Evolutionary conservation across 192 early-diverging fungal species (phyloP).

Genomic region (Helicostylum pulchrum): DNA sequence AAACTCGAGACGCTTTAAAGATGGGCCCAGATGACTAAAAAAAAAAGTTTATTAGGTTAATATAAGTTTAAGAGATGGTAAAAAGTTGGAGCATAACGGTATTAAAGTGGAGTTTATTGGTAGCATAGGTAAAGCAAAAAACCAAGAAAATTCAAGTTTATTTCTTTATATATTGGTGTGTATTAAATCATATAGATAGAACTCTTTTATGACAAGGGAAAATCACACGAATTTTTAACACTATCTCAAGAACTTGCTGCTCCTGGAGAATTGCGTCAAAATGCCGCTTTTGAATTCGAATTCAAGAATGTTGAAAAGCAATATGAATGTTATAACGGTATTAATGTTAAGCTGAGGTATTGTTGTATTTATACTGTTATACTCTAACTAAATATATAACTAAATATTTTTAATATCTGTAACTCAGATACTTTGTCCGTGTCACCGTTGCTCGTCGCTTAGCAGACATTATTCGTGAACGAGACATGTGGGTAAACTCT

Average conservation of each 20-base stretch:
- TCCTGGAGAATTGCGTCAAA: conserved; percentile 84
- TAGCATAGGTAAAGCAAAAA: conserved; percentile 64
- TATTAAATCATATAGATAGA: conserved; percentile 53
- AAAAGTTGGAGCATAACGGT: conserved; percentile 93
- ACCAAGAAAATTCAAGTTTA: background rate
- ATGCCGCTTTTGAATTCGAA: conserved; percentile 83
- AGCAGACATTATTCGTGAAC: conserved; percentile 82
- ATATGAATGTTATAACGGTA: conserved; percentile 95
- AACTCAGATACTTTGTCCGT: conserved; percentile 83
- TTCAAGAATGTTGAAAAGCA: conserved; percentile 99
- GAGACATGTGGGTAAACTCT: conserved; percentile 98
- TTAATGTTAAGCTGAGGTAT: conserved; percentile 93
- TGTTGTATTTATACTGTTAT: too few species aligned
- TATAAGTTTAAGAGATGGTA: conserved; percentile 79
- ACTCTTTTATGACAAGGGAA: conserved; percentile 90
- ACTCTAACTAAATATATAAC: too few species aligned
- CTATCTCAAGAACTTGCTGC: conserved; percentile 90
- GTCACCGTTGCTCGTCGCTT: conserved; percentile 85
- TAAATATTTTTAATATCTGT: too few species aligned
- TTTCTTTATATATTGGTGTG: too few species aligned
- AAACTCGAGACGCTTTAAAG: too few species aligned
- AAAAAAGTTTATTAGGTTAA: too few species aligned
- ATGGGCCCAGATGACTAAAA: too few species aligned
- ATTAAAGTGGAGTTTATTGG: conserved; percentile 98
- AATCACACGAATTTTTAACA: conserved; percentile 91